Percentiles rank a stretch among this genome's conserved stretches.
These are phyloP conservation scores for Graphiopsis chlorocephala DNA, from an alignment of 2,329 filamentous ascomycete species.

Conservation along the genomic window DNA sequence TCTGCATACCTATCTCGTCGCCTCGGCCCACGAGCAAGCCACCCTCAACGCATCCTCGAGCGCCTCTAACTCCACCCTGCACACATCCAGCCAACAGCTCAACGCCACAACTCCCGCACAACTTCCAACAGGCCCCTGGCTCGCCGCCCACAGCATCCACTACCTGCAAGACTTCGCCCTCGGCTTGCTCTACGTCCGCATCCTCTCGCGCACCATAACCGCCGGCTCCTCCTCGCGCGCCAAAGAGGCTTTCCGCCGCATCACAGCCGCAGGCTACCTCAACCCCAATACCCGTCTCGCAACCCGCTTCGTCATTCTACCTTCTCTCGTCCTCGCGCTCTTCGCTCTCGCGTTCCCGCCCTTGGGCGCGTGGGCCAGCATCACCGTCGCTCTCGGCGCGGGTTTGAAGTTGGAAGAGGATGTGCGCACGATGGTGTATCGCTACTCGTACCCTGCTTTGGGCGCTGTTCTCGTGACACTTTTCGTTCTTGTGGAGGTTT, in stretches of 20 bases:
- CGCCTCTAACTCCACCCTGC: neutral
- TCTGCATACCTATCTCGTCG: constrained; percentile 65
- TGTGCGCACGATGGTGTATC: constrained; percentile 46
- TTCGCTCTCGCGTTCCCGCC: constrained; percentile 65
- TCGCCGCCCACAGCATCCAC: constrained; percentile 68
- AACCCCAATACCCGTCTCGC: constrained; percentile 75
- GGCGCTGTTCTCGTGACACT: neutral
- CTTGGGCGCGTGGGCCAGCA: constrained; percentile 52
- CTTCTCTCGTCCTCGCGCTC: constrained; percentile 61
- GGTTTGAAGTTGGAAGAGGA: neutral
- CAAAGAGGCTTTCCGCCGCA: constrained; percentile 68
- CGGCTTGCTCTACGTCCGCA: constrained; percentile 83
- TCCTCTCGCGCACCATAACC: constrained; percentile 64
- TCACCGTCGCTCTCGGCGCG: constrained; percentile 33
- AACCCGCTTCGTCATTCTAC: constrained; percentile 83
- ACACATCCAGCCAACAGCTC: neutral
- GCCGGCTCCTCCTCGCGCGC: constrained; percentile 68
- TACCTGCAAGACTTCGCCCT: constrained; percentile 93
- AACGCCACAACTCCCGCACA: constrained; percentile 8
- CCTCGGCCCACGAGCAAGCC: constrained; percentile 20
- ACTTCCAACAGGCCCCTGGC: constrained; percentile 4
- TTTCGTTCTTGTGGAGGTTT: constrained; percentile 30
- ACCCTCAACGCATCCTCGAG: constrained; percentile 15
- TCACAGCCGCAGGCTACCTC: constrained; percentile 68
- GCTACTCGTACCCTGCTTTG: constrained; percentile 69